Evolutionary conservation across 805 yeast species (phyloP).

Genomic region (Candida germanica): DNA sequence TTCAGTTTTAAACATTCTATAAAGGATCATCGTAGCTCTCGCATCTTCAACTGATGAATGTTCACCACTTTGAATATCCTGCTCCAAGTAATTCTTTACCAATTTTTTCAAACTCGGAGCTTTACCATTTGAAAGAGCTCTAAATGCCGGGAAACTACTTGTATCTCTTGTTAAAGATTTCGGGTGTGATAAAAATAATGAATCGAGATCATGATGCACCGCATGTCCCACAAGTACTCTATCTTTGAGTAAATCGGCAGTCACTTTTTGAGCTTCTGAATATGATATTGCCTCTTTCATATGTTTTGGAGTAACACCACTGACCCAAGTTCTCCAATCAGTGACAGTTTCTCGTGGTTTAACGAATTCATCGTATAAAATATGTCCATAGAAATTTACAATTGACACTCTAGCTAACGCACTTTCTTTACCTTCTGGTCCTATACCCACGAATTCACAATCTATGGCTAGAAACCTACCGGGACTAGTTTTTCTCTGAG

Average conservation of each 20-base stretch:
- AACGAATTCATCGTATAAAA: constrained; percentile 71
- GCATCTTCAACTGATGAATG: constrained; percentile 94
- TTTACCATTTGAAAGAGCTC: constrained; percentile 59
- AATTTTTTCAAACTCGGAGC: constrained; percentile 72
- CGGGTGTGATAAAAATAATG: constrained; percentile 68
- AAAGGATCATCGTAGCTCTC: constrained; percentile 80
- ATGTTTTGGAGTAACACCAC: constrained; percentile 73
- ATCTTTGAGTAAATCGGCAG: constrained; percentile 50
- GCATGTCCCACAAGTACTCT: constrained; percentile 82
- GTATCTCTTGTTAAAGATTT: constrained; percentile 68
- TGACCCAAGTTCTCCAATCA: constrained; percentile 91
- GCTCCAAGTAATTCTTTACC: constrained; percentile 50
- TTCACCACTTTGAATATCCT: constrained; percentile 66
- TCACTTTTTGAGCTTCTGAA: constrained; percentile 60
- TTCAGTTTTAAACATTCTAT: constrained; percentile 56
- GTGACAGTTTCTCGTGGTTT: constrained; percentile 72
- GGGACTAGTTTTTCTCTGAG: constrained; percentile 25
- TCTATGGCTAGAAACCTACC: constrained; percentile 84
- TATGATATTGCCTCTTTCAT: constrained; percentile 68
- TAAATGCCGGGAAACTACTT: constrained; percentile 55
- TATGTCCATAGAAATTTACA: constrained; percentile 77
- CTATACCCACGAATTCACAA: constrained; percentile 94
- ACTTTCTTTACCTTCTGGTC: constrained; percentile 64
- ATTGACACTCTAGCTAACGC: constrained; percentile 85
- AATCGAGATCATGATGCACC: constrained; percentile 70